Evolutionary conservation across 2,329 filamentous ascomycete genomes (phyloP).

Genomic region (Ceratocystis papillata): DNA sequence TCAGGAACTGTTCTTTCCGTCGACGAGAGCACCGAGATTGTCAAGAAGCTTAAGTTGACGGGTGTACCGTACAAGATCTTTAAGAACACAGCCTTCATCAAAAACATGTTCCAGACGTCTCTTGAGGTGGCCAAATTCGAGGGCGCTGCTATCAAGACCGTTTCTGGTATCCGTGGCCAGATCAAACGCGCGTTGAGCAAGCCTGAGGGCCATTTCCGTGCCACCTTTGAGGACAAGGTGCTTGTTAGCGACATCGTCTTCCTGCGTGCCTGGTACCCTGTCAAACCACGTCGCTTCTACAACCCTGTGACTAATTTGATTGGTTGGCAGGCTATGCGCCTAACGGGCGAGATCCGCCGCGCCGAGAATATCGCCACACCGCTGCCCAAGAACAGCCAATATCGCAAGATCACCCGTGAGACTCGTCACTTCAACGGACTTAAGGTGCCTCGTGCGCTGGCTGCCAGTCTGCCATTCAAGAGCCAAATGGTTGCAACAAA

Average conservation of each 20-base stretch:
- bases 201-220: slow-evolving; percentile 89
- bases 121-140: slow-evolving; percentile 98
- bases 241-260: slow-evolving; percentile 95
- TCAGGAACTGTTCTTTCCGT: slow-evolving; percentile 90
- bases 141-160: slow-evolving; percentile 87
- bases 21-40: slow-evolving; percentile 91
- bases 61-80: slow-evolving; percentile 94
- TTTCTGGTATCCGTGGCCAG: slow-evolving; percentile 88
- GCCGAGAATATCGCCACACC: slow-evolving; percentile 67
- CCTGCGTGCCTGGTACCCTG: slow-evolving; percentile 89
- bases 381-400: slow-evolving; percentile 70
- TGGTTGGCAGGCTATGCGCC: slow-evolving; percentile 85
- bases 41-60: slow-evolving; percentile 97
- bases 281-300: slow-evolving; percentile 92
- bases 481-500: slow-evolving; percentile 77
- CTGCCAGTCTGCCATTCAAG: slow-evolving; percentile 80
- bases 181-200: slow-evolving; percentile 93
- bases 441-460: slow-evolving; percentile 65
- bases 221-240: slow-evolving; percentile 97
- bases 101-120: slow-evolving; percentile 90
- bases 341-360: slow-evolving; percentile 82
- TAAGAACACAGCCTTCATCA: slow-evolving; percentile 98
- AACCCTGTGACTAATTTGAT: slow-evolving; percentile 91
- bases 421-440: slow-evolving; percentile 69
- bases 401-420: slow-evolving; percentile 57